phyloP scores from a whole-genome alignment of 2,329 filamentous ascomycete genomes.

The Fusarium xylarioides region DNA sequence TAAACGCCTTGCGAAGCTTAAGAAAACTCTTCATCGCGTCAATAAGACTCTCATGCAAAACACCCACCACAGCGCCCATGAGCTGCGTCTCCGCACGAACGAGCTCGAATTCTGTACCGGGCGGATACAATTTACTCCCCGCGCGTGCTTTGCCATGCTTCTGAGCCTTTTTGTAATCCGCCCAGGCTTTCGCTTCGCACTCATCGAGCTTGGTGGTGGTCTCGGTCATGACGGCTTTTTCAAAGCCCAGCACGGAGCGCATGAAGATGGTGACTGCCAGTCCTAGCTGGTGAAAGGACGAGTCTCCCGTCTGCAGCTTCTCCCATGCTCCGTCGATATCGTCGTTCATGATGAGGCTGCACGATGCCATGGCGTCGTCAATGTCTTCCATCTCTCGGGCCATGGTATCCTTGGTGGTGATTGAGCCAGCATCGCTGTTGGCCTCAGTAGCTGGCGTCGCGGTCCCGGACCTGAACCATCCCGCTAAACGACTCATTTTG shows the following conservation, averaged over 20 bases:
- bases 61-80: conserved; percentile 87
- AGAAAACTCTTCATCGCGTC: conserved; percentile 94
- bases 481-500: conserved; percentile 58
- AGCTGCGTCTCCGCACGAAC: conserved; percentile 87
- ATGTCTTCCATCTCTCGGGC: conserved; percentile 64
- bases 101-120: conserved; percentile 87
- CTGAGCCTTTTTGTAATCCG: conserved; percentile 79
- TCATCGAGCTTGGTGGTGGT: conserved; percentile 76
- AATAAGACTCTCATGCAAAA: conserved; percentile 91
- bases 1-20: conserved; percentile 87
- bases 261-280: conserved; percentile 85
- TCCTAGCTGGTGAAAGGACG: conserved; percentile 89
- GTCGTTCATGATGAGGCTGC: conserved; percentile 83
- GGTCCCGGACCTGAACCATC: conserved; percentile 60
- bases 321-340: conserved; percentile 86
- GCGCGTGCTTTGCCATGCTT: conserved; percentile 59
- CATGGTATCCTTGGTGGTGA: conserved; percentile 39
- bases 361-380: conserved; percentile 69
- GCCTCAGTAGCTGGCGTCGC: conserved; percentile 43
- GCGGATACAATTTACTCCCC: conserved; percentile 70
- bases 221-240: conserved; percentile 89
- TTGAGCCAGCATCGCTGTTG: conserved; percentile 43
- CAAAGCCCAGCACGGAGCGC: conserved; percentile 86
- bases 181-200: conserved; percentile 79
- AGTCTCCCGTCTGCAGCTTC: conserved; percentile 75